Conservation (phyloP, 2,329 filamentous ascomycete genomes). For the Gnomoniopsis smithogilvyi region DNA sequence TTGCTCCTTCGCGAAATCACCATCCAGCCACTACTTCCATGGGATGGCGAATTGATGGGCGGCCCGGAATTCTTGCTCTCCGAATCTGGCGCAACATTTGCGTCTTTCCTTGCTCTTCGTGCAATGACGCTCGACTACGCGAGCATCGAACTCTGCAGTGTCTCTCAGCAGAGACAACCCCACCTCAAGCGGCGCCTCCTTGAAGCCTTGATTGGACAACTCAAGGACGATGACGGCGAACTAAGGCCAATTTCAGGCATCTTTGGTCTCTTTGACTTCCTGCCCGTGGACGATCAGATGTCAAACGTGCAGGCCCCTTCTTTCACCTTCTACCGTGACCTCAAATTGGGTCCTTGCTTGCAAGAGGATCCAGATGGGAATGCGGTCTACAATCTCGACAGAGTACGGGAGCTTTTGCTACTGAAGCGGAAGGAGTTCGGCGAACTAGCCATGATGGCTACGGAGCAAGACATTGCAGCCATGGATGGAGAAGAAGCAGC, state of each 20-base stretch:
- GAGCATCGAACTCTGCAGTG: slow-evolving; percentile 76
- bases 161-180: slow-evolving; percentile 68
- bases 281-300: slow-evolving; percentile 47
- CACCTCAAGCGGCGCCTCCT: slow-evolving; percentile 67
- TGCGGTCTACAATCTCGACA: slow-evolving; percentile 63
- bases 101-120: slow-evolving; percentile 75
- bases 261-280: slow-evolving; percentile 92
- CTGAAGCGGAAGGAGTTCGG: slow-evolving; percentile 64
- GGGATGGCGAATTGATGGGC: slow-evolving; percentile 65
- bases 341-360: slow-evolving; percentile 66
- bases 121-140: slow-evolving; percentile 81
- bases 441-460: slow-evolving; percentile 44
- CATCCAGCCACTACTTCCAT: slow-evolving; percentile 66
- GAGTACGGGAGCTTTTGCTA: slow-evolving; percentile 70
- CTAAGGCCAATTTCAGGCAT: slow-evolving; percentile 68
- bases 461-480: slow-evolving; percentile 44
- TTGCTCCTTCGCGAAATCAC: slow-evolving; percentile 69
- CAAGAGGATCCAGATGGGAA: slow-evolving; percentile 56
- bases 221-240: slow-evolving; percentile 63
- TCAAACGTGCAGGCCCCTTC: slow-evolving; percentile 51
- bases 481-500: slow-evolving; percentile 57
- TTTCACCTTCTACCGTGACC: slow-evolving; percentile 58
- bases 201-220: slow-evolving; percentile 74
- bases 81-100: slow-evolving; percentile 64
- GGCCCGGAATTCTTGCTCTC: slow-evolving; percentile 66